Evolutionary conservation across 257 asterid genomes (phyloP), one percentile per base, ranked within the genome.

Genomic region (Rubia yunnanensis): DNA sequence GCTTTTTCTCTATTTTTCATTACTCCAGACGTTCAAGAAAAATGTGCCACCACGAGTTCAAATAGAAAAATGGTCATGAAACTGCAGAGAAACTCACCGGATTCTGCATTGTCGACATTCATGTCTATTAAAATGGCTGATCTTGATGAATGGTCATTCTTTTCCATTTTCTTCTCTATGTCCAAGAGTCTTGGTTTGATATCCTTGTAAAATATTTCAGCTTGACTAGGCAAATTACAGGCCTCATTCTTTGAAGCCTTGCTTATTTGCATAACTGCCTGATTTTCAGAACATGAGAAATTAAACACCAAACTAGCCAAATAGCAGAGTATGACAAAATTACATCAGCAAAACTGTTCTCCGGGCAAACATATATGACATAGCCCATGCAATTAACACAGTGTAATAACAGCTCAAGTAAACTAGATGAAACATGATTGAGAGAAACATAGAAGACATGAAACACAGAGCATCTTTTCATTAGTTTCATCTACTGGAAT

Each of bases 191-290:
- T 80, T 56, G 77, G 69, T 44, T 77, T 67, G 49, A 86, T 76
- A 46, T 83, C 81, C 71, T 78, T 80, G 73, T 70, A 74, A 80
- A 70, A 84, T 54, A 82, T 69, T 79, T 86, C 89, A 24, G 84
- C 84, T 78, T 76, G 84, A 80, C 64, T 52, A 63, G 92, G 86
- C 67, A 94, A 80, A 77, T 78, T 74, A 70, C 66, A 22, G 65
- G 97, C 97, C 85, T 94, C 97, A 10, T 73, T 77, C 49, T 80
- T 90, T 66, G 90, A 76, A 68, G 96, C 85, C 80, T 86, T 88
- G 67, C 79, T 80, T 79, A 94, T 85, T 86, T 94, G 95, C 62
- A 91, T 89, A 49, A 89, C 86, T 36, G 97, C 96, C 99, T 92
- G 69, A 46, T 60, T 54, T 59, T 65, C 24, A 22, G 8, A 54